phyloP scores from a whole-genome alignment of 495 filamentous ascomycete genomes.

The Apodospora peruviana region DNA sequence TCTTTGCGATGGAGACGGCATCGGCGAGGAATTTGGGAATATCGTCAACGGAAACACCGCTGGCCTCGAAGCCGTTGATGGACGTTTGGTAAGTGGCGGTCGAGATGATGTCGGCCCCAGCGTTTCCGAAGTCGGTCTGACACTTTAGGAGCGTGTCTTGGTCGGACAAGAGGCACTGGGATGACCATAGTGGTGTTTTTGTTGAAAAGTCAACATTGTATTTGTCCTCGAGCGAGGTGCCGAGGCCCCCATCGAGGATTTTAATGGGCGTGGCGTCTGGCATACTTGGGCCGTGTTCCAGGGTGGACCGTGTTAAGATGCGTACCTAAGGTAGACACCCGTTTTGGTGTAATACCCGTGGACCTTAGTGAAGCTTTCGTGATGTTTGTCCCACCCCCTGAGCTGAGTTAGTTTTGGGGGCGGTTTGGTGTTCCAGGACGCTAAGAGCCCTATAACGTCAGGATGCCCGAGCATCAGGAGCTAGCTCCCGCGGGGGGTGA shows the following conservation, averaged over 20 bases:
- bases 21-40: conserved; percentile 21
- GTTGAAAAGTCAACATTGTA: conserved; percentile 41
- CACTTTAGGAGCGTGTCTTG: conserved; percentile 42
- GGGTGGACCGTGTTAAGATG: no score
- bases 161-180: conserved; percentile 52
- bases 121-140: conserved; percentile 47
- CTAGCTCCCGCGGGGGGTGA: no score
- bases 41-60: conserved; percentile 18
- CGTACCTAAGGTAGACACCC: no score
- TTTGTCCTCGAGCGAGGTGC: conserved; percentile 56
- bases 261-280: conserved; percentile 25
- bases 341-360: no score
- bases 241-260: conserved; percentile 61
- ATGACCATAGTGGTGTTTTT: conserved; percentile 57
- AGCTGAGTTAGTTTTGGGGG: no score
- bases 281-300: not conserved
- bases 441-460: no score
- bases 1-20: conserved; percentile 35
- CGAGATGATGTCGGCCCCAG: conserved; percentile 54
- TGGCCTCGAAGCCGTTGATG: conserved; percentile 44
- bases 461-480: no score
- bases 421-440: no score
- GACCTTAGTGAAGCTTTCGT: no score
- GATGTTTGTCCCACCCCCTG: no score
- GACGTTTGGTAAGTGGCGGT: conserved; percentile 64